phyloP scores from a whole-genome alignment of 2,329 filamentous ascomycete species.

The Cephalotrichum gorgonifer region DNA sequence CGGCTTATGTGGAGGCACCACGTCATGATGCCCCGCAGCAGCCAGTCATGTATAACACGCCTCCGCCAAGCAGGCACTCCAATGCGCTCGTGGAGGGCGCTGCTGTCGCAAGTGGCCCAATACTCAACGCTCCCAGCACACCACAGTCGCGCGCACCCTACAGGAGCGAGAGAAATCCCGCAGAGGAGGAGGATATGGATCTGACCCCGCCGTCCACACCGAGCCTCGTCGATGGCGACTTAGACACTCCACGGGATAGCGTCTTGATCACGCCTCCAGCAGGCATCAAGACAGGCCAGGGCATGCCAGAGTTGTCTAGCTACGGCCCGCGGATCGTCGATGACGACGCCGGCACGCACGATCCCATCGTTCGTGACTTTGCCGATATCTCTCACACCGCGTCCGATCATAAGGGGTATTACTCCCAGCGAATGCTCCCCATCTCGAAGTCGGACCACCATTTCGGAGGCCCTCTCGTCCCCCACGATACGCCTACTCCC shows the following conservation, averaged over 20 bases:
- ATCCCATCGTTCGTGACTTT: conserved; percentile 2
- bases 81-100: not conserved
- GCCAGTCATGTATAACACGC: not conserved
- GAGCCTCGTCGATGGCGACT: conserved; percentile 11
- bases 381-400: not conserved
- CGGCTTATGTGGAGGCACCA: not conserved
- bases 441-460: not conserved
- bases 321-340: not conserved
- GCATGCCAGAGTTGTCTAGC: not conserved
- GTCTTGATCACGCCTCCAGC: conserved; percentile 11
- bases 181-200: conserved; percentile 10
- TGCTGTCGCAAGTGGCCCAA: not conserved
- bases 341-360: not conserved
- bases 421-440: not conserved
- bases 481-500: not conserved
- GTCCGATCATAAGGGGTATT: not conserved
- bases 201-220: conserved; percentile 12
- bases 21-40: not conserved
- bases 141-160: not conserved
- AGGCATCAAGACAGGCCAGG: conserved; percentile 5
- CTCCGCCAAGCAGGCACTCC: conserved; percentile 2
- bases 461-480: not conserved
- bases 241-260: conserved; percentile 12
- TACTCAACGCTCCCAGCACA: not conserved
- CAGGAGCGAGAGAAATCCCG: not conserved